Conservation (phyloP, 371 early-diverging fungal species). For the Mortierella polycephala region DNA sequence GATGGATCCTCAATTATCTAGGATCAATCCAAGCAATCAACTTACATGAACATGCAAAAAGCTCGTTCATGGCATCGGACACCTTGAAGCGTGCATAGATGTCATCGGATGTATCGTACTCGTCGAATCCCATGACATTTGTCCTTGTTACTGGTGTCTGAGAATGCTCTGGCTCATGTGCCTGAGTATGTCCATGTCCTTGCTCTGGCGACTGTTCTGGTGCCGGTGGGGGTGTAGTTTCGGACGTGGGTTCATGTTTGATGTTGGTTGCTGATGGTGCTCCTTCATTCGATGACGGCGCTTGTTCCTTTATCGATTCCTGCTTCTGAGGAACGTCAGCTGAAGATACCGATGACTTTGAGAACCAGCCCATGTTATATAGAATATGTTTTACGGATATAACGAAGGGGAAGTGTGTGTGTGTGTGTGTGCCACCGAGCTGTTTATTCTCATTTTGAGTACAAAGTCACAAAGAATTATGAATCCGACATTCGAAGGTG, state of each 20-base stretch:
- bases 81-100: constrained; percentile 38
- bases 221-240: constrained; percentile 1
- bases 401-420: neutral
- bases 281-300: constrained; percentile 6
- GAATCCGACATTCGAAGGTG: constrained; percentile 32
- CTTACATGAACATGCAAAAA: constrained; percentile 47
- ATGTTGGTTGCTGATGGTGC: neutral
- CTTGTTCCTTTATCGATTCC: neutral
- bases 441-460: neutral
- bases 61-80: constrained; percentile 43
- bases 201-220: neutral
- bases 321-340: constrained; percentile 10
- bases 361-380: constrained; percentile 48
- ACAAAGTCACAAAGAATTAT: no score
- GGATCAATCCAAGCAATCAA: neutral
- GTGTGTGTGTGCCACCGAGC: neutral
- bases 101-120: constrained; percentile 42
- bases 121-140: constrained; percentile 19
- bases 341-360: constrained; percentile 23
- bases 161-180: neutral
- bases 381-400: neutral
- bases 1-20: no score
- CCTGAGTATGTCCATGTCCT: neutral
- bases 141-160: constrained; percentile 3
- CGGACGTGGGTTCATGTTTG: neutral